A percentile compares a stretch with the other conserved stretches of the same genome.
Conservation (phyloP, 2,329 filamentous ascomycete genomes). For the Pestalotiopsis sp. region DNA sequence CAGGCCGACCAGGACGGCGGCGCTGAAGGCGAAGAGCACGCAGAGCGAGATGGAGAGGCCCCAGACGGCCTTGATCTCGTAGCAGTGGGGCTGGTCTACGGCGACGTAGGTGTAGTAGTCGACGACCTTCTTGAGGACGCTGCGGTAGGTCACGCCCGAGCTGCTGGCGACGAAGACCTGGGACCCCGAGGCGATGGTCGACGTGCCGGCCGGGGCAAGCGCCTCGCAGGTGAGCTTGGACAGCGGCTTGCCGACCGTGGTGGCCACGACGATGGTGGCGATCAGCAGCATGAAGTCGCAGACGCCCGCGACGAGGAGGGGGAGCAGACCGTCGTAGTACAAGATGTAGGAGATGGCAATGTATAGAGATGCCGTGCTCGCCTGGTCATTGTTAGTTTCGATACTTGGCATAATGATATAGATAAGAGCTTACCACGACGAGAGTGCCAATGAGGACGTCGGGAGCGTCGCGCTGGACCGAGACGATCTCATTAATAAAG, state of each 20-base stretch:
- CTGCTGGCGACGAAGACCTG: conserved; percentile 22
- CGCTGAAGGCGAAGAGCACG: conserved; percentile 68
- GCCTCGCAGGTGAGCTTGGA: conserved; percentile 73
- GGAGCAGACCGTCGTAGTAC: conserved; percentile 75
- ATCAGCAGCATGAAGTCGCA: conserved; percentile 73
- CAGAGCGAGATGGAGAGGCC: conserved; percentile 80
- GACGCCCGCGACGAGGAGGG: conserved; percentile 68
- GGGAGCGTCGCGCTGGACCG: conserved; percentile 66
- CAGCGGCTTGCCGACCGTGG: conserved; percentile 78
- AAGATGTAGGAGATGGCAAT: conserved; percentile 79
- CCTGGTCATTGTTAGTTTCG: conserved; percentile 49
- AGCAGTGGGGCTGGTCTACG: conserved; percentile 67
- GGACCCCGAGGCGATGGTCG: conserved; percentile 31
- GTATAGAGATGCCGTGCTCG: conserved; percentile 79
- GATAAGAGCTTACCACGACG: conserved; percentile 67
- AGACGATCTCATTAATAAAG: conserved; percentile 78
- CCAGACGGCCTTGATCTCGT: conserved; percentile 87
- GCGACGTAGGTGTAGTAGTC: conserved; percentile 53
- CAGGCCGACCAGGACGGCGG: conserved; percentile 59
- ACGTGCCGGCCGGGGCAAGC: conserved; percentile 45
- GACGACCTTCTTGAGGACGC: conserved; percentile 26
- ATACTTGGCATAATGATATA: not conserved
- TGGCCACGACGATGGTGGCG: conserved; percentile 76
- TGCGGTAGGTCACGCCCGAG: conserved; percentile 24
- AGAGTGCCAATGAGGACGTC: conserved; percentile 77